Evolutionary conservation across 2,329 filamentous ascomycete species (phyloP), one percentile per base, ranked within the genome.

Genomic region (Fonsecaea erecta): DNA sequence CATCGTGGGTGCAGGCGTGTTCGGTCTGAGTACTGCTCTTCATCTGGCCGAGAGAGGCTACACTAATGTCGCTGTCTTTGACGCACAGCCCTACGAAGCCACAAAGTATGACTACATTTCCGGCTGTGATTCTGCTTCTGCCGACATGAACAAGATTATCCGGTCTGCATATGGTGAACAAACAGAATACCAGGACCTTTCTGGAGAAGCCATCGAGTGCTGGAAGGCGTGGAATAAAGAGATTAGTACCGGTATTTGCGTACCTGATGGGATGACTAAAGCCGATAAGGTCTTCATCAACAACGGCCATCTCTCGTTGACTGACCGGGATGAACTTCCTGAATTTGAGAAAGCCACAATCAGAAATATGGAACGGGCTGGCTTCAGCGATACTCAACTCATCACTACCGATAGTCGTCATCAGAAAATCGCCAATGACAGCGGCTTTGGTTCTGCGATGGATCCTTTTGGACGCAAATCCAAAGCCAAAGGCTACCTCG

Each of bases 1-100:
- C 73, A 84, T 83, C 5, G 76, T 83, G 26, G 87, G 86, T 66
- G 86, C 83, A 54, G 75, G 77, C 26, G 75, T 88, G 1, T 83
- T 83, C 26, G 75, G 86, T 1, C 64, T 87, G 9, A 78, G 81
- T 12, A 86, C 85, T 0, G 78, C 73, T 9, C 55, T 72, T 12
- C 68, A 68, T 32, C 66, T 70, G 5, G 68, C 66, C 14, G 82
- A 78, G n/a, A 61, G 67, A 26, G 83, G 82, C 2, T 85, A 84
- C 70, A 75, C 21, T 5, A 75, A 81, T 64, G 75, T 85, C 28
- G 83, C 77, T 8, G 77, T 85, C 11, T 75, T 85, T 35, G 83
- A 85, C 70, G 77, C 77, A 66, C 80, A 84, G 68, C 73, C 78
- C 18, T 75, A 82, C 35, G 75, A 80, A 12, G 61, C 77, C 35